Evolutionary conservation across 345 rosid species (phyloP), one percentile per base, ranked within the genome.

Genomic region (Hibiscus tridactylites): DNA sequence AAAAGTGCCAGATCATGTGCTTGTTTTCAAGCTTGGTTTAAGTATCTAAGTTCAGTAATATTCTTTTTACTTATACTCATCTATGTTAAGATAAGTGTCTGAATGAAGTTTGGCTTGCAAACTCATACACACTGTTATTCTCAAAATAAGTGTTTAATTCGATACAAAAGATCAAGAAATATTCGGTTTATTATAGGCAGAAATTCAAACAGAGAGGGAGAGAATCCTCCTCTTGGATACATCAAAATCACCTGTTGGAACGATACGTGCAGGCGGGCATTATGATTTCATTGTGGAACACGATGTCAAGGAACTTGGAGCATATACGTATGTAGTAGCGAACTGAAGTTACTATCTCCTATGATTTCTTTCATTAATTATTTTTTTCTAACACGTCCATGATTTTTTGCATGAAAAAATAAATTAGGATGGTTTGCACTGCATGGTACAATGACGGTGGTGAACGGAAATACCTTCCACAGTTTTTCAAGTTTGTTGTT

Each of bases 271-370:
- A 0, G 91, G 88, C 2, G 99, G 97, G 17, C 97, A 92, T 47
- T 95, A 95, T 68, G 98, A 95, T 81, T 95, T 95, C 81, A 88
- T 95, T 21, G 96, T 95, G 16, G 99, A 95, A 65, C 97, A 95
- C 73, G 99, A 95, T 75, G 97, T 95, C 6, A 92, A 95, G 89
- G 99, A 92, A 83, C 97, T 95, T 8, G 99, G 99, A 54, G 92
- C 99, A 83, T 97, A 95, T 82, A 95, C 98, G 98, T 95, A 61
- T 37, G 83, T 74, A 52, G 31, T 5, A 4, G 9, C 3, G 52
- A 8, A 5, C 61, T 53, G 21, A 7, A 26, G 33, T 44, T 47
- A 2, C 3, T 61, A 5, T 73, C 13, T 60, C 47, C n/a, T 68
- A 7, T 29, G 3, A 13, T 29, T 66, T 33, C 24, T 37, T 46